Evolutionary conservation across 192 early-diverging fungal species (phyloP), one percentile per base, ranked within the genome.

Genomic region (Chytriomyces confervae): DNA sequence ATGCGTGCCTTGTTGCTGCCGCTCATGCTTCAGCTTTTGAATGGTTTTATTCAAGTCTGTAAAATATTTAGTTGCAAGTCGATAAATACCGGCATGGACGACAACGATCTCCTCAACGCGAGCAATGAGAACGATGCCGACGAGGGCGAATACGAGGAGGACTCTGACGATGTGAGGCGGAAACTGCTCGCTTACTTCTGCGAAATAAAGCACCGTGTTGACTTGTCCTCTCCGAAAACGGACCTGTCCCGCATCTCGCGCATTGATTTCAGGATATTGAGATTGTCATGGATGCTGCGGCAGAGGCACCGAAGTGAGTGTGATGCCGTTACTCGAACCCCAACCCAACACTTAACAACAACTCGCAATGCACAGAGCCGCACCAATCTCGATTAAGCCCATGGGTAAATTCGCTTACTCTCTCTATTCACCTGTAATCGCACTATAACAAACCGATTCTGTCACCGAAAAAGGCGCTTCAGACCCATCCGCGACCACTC

Each of bases 221-320:
- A 51, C 18, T 24, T 36, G 36, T 36, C 36, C 36, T 36, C 36
- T 36, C 36, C 36, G 2, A 36, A 36, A 36, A 36, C 36, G 36
- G 36, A 36, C 4, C 36, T 36, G 36, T 36, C 36, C 36, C 36
- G 36, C 36, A 36, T 3, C 36, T 36, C 36, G 53, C 53, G 53
- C 16, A 57, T n/a, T 57, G 53, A 13, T 20, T 27, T 68, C 47
- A 76, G 91, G 92, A 93, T 79, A 80, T 93, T 23, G 91, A 93
- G 66, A 93, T 93, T 80, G 88, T 93, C 18, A 81, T 93, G 82
- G 89, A 92, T 60, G 78, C 81, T 20, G 88, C 81, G 20, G 23
- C 20, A 72, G 72, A 74, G 29, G 76, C 49, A 64, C 51, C 77
- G 69, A 66, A 66, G 60, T 36, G 36, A 36, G 36, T 36, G 36